These are phyloP conservation scores for Coprinopsis sp. DNA, from an alignment of 768 basidiomycete species.

Conservation along the genomic window DNA sequence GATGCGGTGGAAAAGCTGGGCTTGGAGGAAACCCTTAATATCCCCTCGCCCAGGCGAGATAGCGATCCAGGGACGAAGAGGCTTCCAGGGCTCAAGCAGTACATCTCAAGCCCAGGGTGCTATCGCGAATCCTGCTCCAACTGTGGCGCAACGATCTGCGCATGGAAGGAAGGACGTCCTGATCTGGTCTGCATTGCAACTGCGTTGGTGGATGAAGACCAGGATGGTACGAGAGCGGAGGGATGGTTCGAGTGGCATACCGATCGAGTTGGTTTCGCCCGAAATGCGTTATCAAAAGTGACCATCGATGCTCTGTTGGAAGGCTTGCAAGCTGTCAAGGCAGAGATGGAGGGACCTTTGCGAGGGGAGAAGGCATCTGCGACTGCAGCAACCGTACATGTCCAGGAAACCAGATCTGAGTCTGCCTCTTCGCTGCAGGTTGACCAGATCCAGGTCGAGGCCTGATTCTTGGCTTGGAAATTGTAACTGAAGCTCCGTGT, in stretches of 20 bases:
- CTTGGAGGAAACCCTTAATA: background rate
- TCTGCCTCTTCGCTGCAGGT: no score
- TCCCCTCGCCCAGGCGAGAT: background rate
- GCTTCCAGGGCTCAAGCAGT: slow-evolving; percentile 23
- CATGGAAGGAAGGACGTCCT: slow-evolving; percentile 18
- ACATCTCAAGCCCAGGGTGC: slow-evolving; percentile 24
- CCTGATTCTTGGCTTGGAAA: no score
- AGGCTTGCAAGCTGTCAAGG: background rate
- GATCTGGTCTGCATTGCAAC: slow-evolving; percentile 24
- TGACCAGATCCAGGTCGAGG: no score
- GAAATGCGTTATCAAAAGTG: background rate
- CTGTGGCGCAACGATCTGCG: slow-evolving; percentile 28
- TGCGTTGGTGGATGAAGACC: slow-evolving; percentile 24
- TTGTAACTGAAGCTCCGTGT: no score
- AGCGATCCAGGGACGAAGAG: slow-evolving; percentile 1
- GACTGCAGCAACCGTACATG: no score
- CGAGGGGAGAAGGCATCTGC: no score
- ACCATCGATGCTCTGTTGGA: background rate
- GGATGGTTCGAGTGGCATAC: slow-evolving; percentile 22
- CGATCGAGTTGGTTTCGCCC: slow-evolving; percentile 1
- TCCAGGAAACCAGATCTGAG: no score
- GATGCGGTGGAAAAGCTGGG: slow-evolving; percentile 3
- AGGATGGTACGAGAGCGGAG: slow-evolving; percentile 22
- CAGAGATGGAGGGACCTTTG: background rate
- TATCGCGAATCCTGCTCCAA: slow-evolving; percentile 26